A percentile compares a stretch with the other conserved stretches of the same genome.
Evolutionary conservation across 2,329 filamentous ascomycete species (phyloP).

Genomic region (Teratosphaeria destructans): DNA sequence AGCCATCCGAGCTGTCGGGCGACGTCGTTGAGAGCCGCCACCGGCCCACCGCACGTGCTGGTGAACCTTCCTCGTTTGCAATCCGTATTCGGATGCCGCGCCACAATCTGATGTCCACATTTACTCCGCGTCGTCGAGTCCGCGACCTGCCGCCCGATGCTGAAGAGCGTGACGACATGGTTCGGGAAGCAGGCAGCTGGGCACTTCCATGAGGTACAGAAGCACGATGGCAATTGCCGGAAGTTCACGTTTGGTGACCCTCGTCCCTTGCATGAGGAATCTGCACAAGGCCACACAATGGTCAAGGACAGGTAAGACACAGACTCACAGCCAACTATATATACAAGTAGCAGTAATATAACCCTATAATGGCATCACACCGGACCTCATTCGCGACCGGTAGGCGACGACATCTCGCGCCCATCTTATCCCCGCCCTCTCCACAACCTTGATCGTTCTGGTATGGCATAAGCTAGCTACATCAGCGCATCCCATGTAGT

Average conservation of each 20-base stretch:
- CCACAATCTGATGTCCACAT: neutral
- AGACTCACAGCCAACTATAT: neutral
- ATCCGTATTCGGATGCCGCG: no score
- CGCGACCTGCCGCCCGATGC: no score
- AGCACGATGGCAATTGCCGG: no score
- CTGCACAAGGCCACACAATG: neutral
- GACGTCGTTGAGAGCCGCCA: neutral
- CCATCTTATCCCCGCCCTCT: neutral
- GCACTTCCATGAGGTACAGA: no score
- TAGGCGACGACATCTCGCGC: neutral
- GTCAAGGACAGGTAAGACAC: neutral
- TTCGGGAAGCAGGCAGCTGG: no score
- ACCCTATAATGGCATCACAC: neutral
- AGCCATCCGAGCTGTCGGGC: neutral
- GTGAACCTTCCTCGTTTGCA: neutral
- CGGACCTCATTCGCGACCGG: neutral
- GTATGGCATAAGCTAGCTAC: neutral
- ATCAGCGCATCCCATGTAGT: neutral
- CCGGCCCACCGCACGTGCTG: neutral
- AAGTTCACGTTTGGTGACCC: no score
- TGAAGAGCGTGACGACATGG: no score
- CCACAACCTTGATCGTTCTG: neutral
- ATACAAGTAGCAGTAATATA: neutral
- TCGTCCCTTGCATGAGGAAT: no score
- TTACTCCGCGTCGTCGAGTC: no score